Evolutionary conservation across 1,284 basidiomycete species (phyloP).

Genomic region (Neotropicomus parvogracilis): DNA sequence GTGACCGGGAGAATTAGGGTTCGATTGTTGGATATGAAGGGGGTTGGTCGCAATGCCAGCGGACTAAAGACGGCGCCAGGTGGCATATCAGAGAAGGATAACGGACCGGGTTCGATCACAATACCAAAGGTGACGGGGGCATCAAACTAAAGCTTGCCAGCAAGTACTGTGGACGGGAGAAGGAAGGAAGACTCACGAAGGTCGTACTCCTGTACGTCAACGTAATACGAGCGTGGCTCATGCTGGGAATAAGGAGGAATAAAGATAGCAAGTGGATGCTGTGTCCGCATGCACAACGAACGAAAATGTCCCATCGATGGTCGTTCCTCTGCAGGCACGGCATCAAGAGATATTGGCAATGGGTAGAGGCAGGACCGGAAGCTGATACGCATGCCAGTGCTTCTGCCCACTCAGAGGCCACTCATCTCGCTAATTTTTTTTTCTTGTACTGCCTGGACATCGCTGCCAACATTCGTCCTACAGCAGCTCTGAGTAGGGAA

Average conservation of each 20-base stretch:
- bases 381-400: slow-evolving; percentile 27
- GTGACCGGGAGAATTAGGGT: slow-evolving; percentile 18
- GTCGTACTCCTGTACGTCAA: slow-evolving; percentile 17
- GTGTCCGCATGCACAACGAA: slow-evolving; percentile 15
- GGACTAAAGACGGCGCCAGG: slow-evolving; percentile 7
- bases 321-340: slow-evolving; percentile 14
- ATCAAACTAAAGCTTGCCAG: slow-evolving; percentile 24
- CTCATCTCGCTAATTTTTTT: slow-evolving; percentile 25
- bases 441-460: slow-evolving; percentile 16
- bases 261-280: slow-evolving; percentile 27
- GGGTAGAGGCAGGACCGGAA: slow-evolving; percentile 27
- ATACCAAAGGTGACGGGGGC: not conserved
- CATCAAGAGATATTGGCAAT: slow-evolving; percentile 16
- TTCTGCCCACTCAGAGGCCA: slow-evolving; percentile 31
- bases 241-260: slow-evolving; percentile 18
- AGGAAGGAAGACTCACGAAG: slow-evolving; percentile 11
- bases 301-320: slow-evolving; percentile 20
- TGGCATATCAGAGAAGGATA: slow-evolving; percentile 10
- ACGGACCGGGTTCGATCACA: slow-evolving; percentile 6
- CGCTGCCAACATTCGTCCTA: slow-evolving; percentile 5
- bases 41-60: slow-evolving; percentile 5
- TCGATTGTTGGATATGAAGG: slow-evolving; percentile 30
- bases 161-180: slow-evolving; percentile 2
- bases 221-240: slow-evolving; percentile 21
- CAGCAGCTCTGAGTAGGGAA: not conserved